Evolutionary conservation across 352 stramenopile species (phyloP).

Genomic region (Phytopythium litorale): DNA sequence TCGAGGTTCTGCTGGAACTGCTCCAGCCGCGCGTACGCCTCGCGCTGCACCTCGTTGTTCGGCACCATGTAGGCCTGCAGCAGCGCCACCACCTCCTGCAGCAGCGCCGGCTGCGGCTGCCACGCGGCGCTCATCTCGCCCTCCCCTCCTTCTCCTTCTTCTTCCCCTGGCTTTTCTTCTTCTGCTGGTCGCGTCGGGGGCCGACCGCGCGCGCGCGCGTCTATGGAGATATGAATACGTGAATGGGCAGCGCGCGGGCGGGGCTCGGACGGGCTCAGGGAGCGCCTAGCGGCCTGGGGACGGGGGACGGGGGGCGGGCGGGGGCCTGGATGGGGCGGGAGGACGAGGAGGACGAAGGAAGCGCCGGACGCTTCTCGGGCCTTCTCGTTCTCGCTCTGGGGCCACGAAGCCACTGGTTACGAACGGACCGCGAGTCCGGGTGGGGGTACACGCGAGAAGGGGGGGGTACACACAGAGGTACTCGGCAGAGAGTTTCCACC

Average conservation of each 20-base stretch:
- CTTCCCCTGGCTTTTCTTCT: not conserved
- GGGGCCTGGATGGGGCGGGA: no score
- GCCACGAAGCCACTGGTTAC: no score
- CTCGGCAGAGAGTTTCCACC: no score
- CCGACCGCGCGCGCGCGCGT: not conserved
- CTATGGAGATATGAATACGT: conserved; percentile 5
- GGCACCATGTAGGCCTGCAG: conserved; percentile 79
- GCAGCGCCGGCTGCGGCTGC: conserved; percentile 70
- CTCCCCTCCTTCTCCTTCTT: no score
- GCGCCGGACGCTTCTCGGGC: no score
- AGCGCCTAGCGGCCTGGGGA: no score
- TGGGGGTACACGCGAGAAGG: no score
- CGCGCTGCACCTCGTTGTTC: conserved; percentile 82
- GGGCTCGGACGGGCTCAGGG: not conserved
- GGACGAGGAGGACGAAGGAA: no score
- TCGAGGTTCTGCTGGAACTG: conserved; percentile 88
- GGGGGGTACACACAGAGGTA: no score
- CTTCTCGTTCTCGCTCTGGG: no score
- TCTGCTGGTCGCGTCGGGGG: not conserved
- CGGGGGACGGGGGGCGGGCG: not conserved
- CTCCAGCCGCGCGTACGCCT: conserved; percentile 80
- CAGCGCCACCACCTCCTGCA: conserved; percentile 75
- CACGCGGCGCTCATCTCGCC: conserved; percentile 41
- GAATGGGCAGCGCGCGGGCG: not conserved
- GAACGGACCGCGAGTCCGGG: no score